Conservation (phyloP, 176 grass and related monocot species). For the Musa itinerans region DNA sequence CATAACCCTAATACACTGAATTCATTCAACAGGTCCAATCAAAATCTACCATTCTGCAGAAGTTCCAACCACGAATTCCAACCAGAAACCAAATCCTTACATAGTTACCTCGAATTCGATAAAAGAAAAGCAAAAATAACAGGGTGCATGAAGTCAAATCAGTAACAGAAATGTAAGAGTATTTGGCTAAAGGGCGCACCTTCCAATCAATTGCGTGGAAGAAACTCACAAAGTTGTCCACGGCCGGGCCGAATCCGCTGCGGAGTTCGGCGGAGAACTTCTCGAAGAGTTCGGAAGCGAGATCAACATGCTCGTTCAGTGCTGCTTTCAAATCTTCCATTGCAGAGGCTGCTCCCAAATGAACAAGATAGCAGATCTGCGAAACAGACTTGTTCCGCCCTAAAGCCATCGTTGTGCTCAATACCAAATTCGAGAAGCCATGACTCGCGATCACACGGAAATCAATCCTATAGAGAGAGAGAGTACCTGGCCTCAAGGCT, state of each 20-base stretch:
- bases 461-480: no score
- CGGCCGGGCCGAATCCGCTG: constrained; percentile 54
- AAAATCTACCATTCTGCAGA: no score
- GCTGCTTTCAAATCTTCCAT: constrained; percentile 66
- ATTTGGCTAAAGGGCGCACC: constrained; percentile 14
- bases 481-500: no score
- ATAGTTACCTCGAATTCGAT: not conserved
- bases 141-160: not conserved
- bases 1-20: no score
- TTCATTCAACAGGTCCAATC: no score
- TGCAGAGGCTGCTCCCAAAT: constrained; percentile 7
- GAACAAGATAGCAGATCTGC: not conserved
- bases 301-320: constrained; percentile 71
- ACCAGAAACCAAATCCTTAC: no score
- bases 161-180: no score
- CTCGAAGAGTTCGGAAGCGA: constrained; percentile 56
- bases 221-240: constrained; percentile 73
- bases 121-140: not conserved
- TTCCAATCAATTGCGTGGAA: constrained; percentile 96
- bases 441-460: no score
- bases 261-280: constrained; percentile 67
- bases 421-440: not conserved
- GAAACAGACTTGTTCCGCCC: not conserved
- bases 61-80: no score
- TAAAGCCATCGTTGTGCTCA: not conserved